Base-by-base conservation (phyloP, 306 rosid species). In the barrel medic (Medicago truncatula) region DNA sequence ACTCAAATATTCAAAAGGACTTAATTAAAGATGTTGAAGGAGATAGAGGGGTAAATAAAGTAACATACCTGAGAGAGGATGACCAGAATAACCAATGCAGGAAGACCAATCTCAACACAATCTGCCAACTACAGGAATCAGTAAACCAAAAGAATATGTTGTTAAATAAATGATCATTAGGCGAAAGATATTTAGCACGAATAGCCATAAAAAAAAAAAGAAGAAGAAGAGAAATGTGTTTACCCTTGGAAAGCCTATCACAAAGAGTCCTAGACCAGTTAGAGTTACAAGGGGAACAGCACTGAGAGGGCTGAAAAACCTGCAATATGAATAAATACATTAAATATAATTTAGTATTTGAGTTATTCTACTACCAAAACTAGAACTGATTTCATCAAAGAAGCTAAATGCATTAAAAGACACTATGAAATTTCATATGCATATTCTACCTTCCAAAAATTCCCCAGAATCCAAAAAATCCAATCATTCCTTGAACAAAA, bases 91-190 rank as follows among this genome's bases (percentile, higher is more conserved):
- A 89, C 66, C 87, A 92, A 82, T 62, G 96, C 87, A 43, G 97
- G 97, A 23, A 95, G 94, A 78, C 98, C 98, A 73, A 95, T 65
- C 84, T 95, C 98, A 87, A 95, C 82, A 80, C 98, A 95, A 43
- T 79, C 81, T 53, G 93, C 96, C 82, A 95, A 73, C 98, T 92
- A 61, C 81, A 86, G 53, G 59, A 84, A 81, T 77, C 70, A 70
- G 18, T 60, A 65, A 70, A 75, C 38, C 31, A 62, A 73, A 28
- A 31, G 74, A 14, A 52, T 17, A 52, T 16, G 74, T 7, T 73
- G 67, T 76, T 77, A 74, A 70, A 74, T 34, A 83, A 54, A 13
- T 53, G 28, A 76, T 17, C 36, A 60, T 72, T 1, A 56, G 4
- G 64, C 41, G 60, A 54, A 78, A 67, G 7, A 74, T 44, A 72